Evolutionary conservation across 2,329 filamentous ascomycete genomes (phyloP), one percentile per base, ranked within the genome.

Genomic region (Venturia pyrina): DNA sequence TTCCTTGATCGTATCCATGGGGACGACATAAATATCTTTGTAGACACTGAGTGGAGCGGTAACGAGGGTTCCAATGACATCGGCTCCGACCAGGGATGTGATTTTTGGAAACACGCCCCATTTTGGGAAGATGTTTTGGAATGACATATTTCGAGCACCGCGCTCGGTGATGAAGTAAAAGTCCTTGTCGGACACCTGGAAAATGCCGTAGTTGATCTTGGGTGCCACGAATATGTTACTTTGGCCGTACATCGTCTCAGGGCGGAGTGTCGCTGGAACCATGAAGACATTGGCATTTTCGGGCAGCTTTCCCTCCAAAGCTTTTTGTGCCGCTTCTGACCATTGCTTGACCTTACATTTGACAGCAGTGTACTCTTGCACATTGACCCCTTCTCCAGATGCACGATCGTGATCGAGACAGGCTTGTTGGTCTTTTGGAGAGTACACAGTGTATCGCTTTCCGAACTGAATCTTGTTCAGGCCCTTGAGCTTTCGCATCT

Each of bases 231-330:
- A 99, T 76, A 93, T 96, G 79, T 91, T 96, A 4, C 88, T 96
- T 78, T 98, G 95, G 50, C 96, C 96, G 75, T 98, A 99, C 93
- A 99, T 98, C 44, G 95, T 99, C 82, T 99, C 95, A 2, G 95
- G 91, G 68, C 95, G 85, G 68, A 99, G 84, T 65, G 95, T 98
- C 19, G 95, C 95, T 15, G 95, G 90, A 15, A 98, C 86, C 72
- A 98, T 89, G 80, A 89, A 98, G 66, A 97, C 88, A 68, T 89
- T 89, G 59, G 90, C 88, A 69, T 85, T 87, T 44, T 87, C 83
- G 6, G 93, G 90, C 4, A 98, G 79, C 79, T 93, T 95, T 69
- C 85, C 88, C 75, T 88, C 84, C 67, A 98, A 78, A 64, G 85
- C 80, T 70, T 89, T 85, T 69, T 86, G 85, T 32, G 91, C 89